Conservation (phyloP, 78 protist genomes). For the Diacronema lutheri region DNA sequence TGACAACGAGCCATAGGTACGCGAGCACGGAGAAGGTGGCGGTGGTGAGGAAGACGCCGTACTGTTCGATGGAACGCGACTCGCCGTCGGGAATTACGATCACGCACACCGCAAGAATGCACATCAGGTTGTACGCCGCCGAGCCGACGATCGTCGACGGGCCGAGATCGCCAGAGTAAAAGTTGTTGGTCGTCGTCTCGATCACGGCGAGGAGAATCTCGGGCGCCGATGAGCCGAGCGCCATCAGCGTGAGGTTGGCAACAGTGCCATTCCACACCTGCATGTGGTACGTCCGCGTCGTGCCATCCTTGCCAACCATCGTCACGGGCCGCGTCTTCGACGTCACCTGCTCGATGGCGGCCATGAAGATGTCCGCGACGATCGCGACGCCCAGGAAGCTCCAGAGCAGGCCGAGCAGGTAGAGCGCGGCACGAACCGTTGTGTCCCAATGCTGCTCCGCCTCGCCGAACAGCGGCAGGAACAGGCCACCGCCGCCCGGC, state of each 20-base stretch:
- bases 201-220: conserved; percentile 32
- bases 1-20: background rate
- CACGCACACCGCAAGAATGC: background rate
- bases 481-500: no score
- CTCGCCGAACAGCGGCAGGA: background rate
- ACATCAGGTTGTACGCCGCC: background rate
- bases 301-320: background rate
- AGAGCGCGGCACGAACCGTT: background rate
- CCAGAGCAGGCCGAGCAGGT: background rate
- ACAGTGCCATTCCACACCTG: background rate
- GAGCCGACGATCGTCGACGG: conserved; percentile 15
- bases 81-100: background rate
- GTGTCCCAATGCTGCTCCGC: background rate
- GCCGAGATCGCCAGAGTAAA: background rate
- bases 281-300: background rate
- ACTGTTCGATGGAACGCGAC: background rate
- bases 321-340: background rate
- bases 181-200: background rate
- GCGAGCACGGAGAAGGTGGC: background rate
- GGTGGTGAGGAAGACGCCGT: background rate
- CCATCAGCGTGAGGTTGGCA: conserved; percentile 21
- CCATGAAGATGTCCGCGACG: conserved; percentile 9
- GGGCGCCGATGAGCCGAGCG: conserved; percentile 28
- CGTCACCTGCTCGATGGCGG: background rate
- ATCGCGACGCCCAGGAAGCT: conserved; percentile 21